Base-by-base conservation (phyloP, 495 filamentous ascomycete species). In the Aspergillus sparsus region DNA sequence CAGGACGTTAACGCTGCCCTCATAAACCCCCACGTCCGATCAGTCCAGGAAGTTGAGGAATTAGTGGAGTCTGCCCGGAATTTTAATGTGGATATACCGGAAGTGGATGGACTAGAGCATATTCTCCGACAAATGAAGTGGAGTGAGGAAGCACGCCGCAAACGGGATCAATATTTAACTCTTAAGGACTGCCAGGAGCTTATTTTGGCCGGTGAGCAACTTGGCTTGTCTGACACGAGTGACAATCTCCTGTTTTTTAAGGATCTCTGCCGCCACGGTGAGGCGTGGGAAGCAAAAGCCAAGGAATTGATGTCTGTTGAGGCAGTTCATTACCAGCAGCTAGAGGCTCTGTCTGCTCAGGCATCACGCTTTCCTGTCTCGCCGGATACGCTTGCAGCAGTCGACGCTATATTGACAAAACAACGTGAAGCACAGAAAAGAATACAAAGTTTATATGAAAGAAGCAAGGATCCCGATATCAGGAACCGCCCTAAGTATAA, bases 21-120 rank as follows among this genome's bases (percentile, higher is more conserved):
- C 44, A 78, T 84, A 53, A 84, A 83, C 62, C 80, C 84, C 53
- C 77, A 78, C 49, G 69, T 79, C 47, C 82, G 81, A 62, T 80
- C 84, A 61, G 85, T 89, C 58, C 82, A 86, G 58, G 85, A 89
- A n/a, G 85, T 97, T 59, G 89, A 96, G 62, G 92, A 96, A 58
- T 80, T 98, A 27, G 84, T 96, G 50, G 94, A 98, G 66, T 79
- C 87, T 53, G 92, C 94, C 18, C 89, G 89, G 57, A 84, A 84
- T 53, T 97, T 96, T 72, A 96, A 96, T 67, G 88, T 99, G 54
- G 94, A 98, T 66, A 89, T 98, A 53, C 91, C 91, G 9, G 95
- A 99, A 76, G 83, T 97, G 36, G 93, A 96, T 59, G 78, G 86
- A 61, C 81, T 99, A 16, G 88, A 92, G 44, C 85, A 84, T 49